Conservation (phyloP, 768 basidiomycete species). For the Cystoderma amianthinum region DNA sequence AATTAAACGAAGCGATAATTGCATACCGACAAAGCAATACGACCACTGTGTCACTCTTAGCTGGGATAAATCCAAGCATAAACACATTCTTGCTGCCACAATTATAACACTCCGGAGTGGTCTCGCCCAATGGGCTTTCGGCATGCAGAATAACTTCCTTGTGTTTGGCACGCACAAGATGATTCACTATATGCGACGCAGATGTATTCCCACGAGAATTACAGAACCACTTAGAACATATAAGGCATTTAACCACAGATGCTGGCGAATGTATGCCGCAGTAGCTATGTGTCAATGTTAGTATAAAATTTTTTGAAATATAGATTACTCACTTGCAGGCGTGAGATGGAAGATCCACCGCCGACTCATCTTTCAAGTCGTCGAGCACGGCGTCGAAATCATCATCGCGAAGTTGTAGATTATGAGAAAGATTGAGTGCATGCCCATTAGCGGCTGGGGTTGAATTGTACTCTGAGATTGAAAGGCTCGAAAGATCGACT, state of each 20-base stretch:
- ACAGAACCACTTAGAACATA: constrained; percentile 97
- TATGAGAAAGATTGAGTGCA: constrained; percentile 21
- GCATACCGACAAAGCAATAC: constrained; percentile 92
- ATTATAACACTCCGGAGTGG: constrained; percentile 97
- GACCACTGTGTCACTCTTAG: constrained; percentile 98
- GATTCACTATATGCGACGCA: constrained; percentile 98
- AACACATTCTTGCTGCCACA: constrained; percentile 99
- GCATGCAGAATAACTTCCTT: constrained; percentile 97
- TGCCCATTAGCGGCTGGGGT: constrained; percentile 33
- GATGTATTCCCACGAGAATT: constrained; percentile 98
- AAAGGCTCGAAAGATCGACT: constrained; percentile 62
- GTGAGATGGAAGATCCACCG: constrained; percentile 80
- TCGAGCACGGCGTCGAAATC: constrained; percentile 89
- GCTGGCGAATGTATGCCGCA: constrained; percentile 98
- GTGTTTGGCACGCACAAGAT: constrained; percentile 97
- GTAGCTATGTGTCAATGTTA: constrained; percentile 78
- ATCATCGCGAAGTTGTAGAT: constrained; percentile 51
- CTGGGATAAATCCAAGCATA: constrained; percentile 98
- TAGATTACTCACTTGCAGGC: constrained; percentile 78
- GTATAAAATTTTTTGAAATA: constrained; percentile 7
- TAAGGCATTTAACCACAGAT: constrained; percentile 90
- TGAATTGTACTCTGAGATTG: constrained; percentile 57
- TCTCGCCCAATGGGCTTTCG: constrained; percentile 93
- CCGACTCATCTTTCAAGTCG: constrained; percentile 77
- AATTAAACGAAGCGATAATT: constrained; percentile 3